A percentile compares a stretch with the other conserved stretches of the same genome.
Conservation (phyloP, 192 early-diverging fungal species). For the Podila minutissima region DNA sequence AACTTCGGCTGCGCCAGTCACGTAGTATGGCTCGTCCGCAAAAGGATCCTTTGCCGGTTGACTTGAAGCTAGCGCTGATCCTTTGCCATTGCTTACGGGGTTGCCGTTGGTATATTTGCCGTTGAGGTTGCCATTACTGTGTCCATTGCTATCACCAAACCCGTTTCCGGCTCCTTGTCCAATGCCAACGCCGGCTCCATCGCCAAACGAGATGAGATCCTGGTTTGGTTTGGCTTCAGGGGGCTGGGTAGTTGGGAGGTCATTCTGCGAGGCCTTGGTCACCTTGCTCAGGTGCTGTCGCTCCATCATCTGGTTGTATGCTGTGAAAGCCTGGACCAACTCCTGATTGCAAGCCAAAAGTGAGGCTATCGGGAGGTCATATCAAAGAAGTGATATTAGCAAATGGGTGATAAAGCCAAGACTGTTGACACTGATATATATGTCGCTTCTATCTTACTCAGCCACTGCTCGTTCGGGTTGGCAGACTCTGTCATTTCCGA, state of each 20-base stretch:
- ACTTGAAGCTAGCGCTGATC: background rate
- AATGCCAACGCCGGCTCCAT: conserved; percentile 6
- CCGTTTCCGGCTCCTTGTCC: conserved; percentile 10
- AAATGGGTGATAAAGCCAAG: too few relatives aligned
- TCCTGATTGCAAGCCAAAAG: conserved; percentile 62
- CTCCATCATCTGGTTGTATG: conserved; percentile 68
- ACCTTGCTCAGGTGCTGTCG: conserved; percentile 51
- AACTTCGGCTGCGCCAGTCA: conserved; percentile 23
- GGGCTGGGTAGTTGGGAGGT: background rate
- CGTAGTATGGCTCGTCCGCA: conserved; percentile 26
- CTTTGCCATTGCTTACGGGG: background rate
- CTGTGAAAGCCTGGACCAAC: conserved; percentile 59
- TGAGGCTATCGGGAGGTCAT: conserved; percentile 44
- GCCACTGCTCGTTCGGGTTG: conserved; percentile 48
- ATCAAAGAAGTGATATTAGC: conserved; percentile 4
- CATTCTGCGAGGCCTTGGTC: conserved; percentile 50
- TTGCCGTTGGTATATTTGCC: background rate
- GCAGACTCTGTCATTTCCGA: conserved; percentile 52
- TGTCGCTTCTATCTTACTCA: conserved; percentile 49
- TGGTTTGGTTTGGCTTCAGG: conserved; percentile 2
- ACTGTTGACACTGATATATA: background rate
- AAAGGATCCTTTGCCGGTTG: conserved; percentile 21
- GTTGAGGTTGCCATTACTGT: conserved; percentile 15
- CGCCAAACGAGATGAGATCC: conserved; percentile 34
- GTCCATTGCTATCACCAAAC: conserved; percentile 5